These are phyloP conservation scores for Leucosporidium scottii DNA, from an alignment of 768 basidiomycete genomes.

Conservation along the genomic window DNA sequence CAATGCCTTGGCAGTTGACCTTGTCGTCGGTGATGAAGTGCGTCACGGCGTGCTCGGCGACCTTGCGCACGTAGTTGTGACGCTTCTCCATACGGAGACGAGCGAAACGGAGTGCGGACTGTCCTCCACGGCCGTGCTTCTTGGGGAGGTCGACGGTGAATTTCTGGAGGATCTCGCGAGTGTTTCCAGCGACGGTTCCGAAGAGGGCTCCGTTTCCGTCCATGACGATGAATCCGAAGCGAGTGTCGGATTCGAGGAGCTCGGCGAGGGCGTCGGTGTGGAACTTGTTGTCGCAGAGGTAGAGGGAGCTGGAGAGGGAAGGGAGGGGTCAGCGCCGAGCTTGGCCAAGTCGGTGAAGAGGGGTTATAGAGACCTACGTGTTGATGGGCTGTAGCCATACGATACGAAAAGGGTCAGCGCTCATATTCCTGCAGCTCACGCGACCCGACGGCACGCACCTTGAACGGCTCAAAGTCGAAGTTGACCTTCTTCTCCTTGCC, in stretches of 20 bases:
- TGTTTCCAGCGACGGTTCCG: slow-evolving; percentile 91
- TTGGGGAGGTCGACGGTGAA: slow-evolving; percentile 98
- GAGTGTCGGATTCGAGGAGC: slow-evolving; percentile 90
- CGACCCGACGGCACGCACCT: slow-evolving; percentile 39
- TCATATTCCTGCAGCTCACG: neutral
- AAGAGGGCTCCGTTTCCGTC: slow-evolving; percentile 97
- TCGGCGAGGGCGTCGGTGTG: slow-evolving; percentile 97
- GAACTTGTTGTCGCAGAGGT: slow-evolving; percentile 99
- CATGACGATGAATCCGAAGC: slow-evolving; percentile 99
- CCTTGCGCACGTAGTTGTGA: slow-evolving; percentile 99
- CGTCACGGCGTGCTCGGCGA: slow-evolving; percentile 92
- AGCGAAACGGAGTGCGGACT: slow-evolving; percentile 98
- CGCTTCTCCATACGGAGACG: slow-evolving; percentile 98
- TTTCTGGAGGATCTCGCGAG: slow-evolving; percentile 94
- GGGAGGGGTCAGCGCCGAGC: neutral
- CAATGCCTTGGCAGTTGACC: slow-evolving; percentile 92
- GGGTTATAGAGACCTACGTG: slow-evolving; percentile 45
- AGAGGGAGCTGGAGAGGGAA: slow-evolving; percentile 63
- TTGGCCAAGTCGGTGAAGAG: too few species aligned
- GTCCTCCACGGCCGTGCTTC: slow-evolving; percentile 99
- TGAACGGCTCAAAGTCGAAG: slow-evolving; percentile 97
- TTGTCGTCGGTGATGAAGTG: slow-evolving; percentile 97
- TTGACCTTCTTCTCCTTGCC: slow-evolving; percentile 91
- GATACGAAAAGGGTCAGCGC: neutral
- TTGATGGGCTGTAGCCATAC: slow-evolving; percentile 63